These are phyloP conservation scores for Daldinia bambusicola DNA, from an alignment of 495 filamentous ascomycete genomes.

Conservation along the genomic window DNA sequence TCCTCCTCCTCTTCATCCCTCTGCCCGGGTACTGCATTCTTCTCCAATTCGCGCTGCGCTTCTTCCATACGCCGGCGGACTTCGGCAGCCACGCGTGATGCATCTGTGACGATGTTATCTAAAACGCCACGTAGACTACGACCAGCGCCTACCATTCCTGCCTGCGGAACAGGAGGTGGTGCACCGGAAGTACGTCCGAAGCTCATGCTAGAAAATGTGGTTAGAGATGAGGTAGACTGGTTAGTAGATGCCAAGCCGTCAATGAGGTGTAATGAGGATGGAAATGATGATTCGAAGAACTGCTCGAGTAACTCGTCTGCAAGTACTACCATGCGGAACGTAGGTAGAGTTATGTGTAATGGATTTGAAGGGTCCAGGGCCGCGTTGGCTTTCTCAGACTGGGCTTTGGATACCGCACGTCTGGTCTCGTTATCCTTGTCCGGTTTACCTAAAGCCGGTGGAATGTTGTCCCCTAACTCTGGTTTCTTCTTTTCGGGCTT, in stretches of 20 bases:
- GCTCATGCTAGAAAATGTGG: slow-evolving; percentile 79
- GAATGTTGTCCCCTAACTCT: slow-evolving; percentile 33
- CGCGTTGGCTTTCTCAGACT: slow-evolving; percentile 76
- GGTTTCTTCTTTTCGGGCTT: slow-evolving; percentile 49
- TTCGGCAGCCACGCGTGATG: slow-evolving; percentile 93
- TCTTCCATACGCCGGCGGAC: slow-evolving; percentile 93
- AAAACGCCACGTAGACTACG: slow-evolving; percentile 90
- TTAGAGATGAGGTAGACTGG: slow-evolving; percentile 69
- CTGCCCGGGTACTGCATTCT: slow-evolving; percentile 71
- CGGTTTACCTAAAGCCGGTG: slow-evolving; percentile 42
- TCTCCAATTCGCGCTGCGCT: slow-evolving; percentile 84
- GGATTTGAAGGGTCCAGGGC: slow-evolving; percentile 93
- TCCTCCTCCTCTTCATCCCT: slow-evolving; percentile 81
- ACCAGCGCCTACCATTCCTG: slow-evolving; percentile 63
- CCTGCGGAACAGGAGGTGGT: slow-evolving; percentile 49
- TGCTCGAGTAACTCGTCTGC: slow-evolving; percentile 95
- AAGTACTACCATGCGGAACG: slow-evolving; percentile 97
- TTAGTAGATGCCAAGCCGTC: slow-evolving; percentile 56
- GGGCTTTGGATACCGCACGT: slow-evolving; percentile 62
- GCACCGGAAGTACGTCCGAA: slow-evolving; percentile 58
- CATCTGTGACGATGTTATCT: slow-evolving; percentile 96
- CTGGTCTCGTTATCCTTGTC: slow-evolving; percentile 37
- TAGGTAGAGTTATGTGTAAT: slow-evolving; percentile 94
- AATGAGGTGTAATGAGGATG: slow-evolving; percentile 68
- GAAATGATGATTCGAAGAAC: slow-evolving; percentile 89